phyloP scores from a whole-genome alignment of 352 stramenopile species.

The Phytophthora fragariaefolia region DNA sequence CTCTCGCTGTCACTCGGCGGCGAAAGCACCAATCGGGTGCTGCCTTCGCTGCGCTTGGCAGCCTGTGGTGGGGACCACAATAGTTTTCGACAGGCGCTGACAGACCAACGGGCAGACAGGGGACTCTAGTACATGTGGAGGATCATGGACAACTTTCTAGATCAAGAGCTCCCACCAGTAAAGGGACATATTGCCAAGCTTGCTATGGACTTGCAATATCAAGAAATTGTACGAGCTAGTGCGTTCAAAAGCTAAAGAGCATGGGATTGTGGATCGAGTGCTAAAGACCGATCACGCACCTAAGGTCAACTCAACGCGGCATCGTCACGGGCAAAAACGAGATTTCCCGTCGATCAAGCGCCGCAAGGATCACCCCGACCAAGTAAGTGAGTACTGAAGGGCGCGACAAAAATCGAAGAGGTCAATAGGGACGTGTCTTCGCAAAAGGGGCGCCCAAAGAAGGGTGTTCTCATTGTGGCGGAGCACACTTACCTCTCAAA shows the following conservation, averaged over 20 bases:
- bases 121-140: no score
- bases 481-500: conserved; percentile 6
- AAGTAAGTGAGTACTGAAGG: not conserved
- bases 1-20: no score
- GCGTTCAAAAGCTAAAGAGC: not conserved
- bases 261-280: conserved; percentile 8
- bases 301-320: not conserved
- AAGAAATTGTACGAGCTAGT: conserved; percentile 16
- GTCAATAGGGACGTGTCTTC: not conserved
- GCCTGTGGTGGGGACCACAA: no score
- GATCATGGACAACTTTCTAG: conserved; percentile 16
- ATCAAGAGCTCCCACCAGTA: conserved; percentile 18
- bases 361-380: not conserved
- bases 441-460: conserved; percentile 6
- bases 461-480: conserved; percentile 23
- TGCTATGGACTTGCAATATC: not conserved
- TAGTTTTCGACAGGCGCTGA: no score
- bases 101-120: no score
- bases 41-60: no score
- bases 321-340: not conserved
- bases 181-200: no score
- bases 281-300: no score
- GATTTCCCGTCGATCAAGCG: not conserved
- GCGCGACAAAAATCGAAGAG: not conserved
- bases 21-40: no score